These are phyloP conservation scores for Sicyos edulis DNA, from an alignment of 306 rosid species.

Conservation along the genomic window DNA sequence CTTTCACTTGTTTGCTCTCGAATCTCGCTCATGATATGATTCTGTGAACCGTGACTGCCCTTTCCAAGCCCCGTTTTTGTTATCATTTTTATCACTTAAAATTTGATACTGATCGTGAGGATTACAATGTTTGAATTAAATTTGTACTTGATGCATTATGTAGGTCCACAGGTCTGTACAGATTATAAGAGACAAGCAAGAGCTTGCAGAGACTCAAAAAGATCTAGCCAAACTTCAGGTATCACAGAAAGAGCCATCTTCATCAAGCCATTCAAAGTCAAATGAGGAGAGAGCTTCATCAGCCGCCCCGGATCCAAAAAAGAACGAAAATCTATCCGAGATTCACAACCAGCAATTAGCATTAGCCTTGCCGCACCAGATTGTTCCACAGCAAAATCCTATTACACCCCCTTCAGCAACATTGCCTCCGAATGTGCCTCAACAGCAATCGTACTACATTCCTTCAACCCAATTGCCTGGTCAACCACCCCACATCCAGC, in stretches of 20 bases:
- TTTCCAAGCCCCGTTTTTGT: background rate
- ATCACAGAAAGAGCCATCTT: constrained; percentile 72
- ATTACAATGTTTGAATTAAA: no score
- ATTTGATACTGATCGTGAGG: background rate
- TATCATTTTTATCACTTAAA: background rate
- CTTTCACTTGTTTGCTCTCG: background rate
- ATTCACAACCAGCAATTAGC: constrained; percentile 77
- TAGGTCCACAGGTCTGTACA: constrained; percentile 98
- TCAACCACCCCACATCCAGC: constrained; percentile 15
- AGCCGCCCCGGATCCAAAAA: constrained; percentile 45
- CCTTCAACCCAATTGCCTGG: constrained; percentile 16
- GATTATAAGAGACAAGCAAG: constrained; percentile 93
- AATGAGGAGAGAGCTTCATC: constrained; percentile 72
- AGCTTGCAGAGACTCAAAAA: constrained; percentile 88
- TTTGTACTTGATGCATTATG: background rate
- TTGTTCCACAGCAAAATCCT: constrained; percentile 44
- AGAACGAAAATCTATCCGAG: constrained; percentile 55
- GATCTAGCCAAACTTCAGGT: constrained; percentile 92
- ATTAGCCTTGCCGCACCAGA: constrained; percentile 68
- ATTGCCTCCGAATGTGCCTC: constrained; percentile 39
- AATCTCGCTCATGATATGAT: background rate
- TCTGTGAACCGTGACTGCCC: background rate
- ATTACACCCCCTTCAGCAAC: constrained; percentile 38
- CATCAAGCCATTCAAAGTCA: constrained; percentile 60
- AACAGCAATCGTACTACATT: constrained; percentile 24